Evolutionary conservation across 2,329 filamentous ascomycete species (phyloP), one percentile per base, ranked within the genome.

Genomic region (Pseudogymnoascus sp.): DNA sequence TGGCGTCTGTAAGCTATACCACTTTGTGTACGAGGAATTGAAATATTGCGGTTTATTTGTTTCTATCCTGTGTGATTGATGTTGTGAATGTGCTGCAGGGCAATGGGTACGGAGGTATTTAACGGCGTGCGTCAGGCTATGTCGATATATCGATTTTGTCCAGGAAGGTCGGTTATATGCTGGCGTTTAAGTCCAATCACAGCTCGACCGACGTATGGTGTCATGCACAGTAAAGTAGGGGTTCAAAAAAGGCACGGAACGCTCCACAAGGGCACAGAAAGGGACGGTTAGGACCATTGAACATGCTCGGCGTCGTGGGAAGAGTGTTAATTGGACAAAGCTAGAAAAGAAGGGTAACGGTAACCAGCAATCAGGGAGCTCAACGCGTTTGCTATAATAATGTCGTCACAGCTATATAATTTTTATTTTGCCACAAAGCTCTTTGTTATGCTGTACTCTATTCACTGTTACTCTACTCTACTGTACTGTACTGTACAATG

Each of bases 21-120:
- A 54, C 47, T 54, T 54, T 54, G 47, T 54, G 47, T 54, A 54
- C 47, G 47, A 54, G 47, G 47, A 54, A 54, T 54, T 33, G 47
- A 54, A 54, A 54, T 26, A 54, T 54, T 54, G 47, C 29, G 47
- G 33, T 54, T 54, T 54, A 33, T 54, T 15, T 15, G 47, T 54
- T 54, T 54, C 33, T 54, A 54, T 54, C 13, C 3, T 31, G 2
- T 17, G 44, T 50, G 5, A 17, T 54, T 54, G 29, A 5, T 11
- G n/a, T n/a, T 29, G 24, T 47, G 40, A 26, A 7, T 39, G 15
- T 40, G 15, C 10, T 8, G 37, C 37, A 39, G 37, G 37, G 39
- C 24, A 8, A 47, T 29, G 24, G 24, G 24, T 13, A 50, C 13
- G n/a, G n/a, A 54, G 26, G 26, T 9, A 33, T 54, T 17, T 17